Evolutionary conservation across 805 yeast species (phyloP).

Genomic region (Ogataea dorogensis): DNA sequence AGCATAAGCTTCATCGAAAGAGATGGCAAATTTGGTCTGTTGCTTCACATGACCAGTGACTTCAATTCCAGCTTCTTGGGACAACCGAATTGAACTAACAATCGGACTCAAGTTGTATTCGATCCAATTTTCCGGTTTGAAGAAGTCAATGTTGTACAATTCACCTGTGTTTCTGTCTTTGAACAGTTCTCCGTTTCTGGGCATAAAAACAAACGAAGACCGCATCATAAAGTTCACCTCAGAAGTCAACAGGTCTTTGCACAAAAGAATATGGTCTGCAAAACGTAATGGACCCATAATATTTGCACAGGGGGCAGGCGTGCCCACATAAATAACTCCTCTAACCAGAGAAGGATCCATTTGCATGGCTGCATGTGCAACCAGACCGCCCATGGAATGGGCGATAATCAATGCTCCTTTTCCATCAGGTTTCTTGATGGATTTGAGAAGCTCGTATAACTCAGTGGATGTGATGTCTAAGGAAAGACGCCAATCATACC

Average conservation of each 20-base stretch:
- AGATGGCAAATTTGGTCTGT: constrained; percentile 32
- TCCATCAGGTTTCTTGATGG: constrained; percentile 43
- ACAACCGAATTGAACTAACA: constrained; percentile 42
- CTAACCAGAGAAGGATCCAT: constrained; percentile 64
- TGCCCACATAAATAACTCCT: constrained; percentile 78
- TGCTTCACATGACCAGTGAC: constrained; percentile 22
- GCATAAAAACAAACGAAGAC: constrained; percentile 75
- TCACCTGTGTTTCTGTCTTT: constrained; percentile 59
- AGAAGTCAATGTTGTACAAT: constrained; percentile 66
- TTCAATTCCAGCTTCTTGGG: constrained; percentile 28
- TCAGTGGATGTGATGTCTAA: constrained; percentile 52
- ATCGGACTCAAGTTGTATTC: constrained; percentile 73
- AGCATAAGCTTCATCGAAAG: constrained; percentile 58
- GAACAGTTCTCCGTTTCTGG: constrained; percentile 72
- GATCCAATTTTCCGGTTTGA: constrained; percentile 79
- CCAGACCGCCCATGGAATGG: constrained; percentile 93
- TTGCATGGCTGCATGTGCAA: constrained; percentile 78
- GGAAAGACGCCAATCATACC: constrained; percentile 93
- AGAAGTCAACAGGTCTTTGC: constrained; percentile 70
- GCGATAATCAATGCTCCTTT: constrained; percentile 72
- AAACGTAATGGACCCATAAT: constrained; percentile 81
- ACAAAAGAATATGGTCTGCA: constrained; percentile 77
- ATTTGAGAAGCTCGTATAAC: constrained; percentile 46
- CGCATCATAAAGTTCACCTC: constrained; percentile 89
- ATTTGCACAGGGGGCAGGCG: constrained; percentile 81